Evolutionary conservation across 345 rosid species (phyloP).

Genomic region (Viola odorata): DNA sequence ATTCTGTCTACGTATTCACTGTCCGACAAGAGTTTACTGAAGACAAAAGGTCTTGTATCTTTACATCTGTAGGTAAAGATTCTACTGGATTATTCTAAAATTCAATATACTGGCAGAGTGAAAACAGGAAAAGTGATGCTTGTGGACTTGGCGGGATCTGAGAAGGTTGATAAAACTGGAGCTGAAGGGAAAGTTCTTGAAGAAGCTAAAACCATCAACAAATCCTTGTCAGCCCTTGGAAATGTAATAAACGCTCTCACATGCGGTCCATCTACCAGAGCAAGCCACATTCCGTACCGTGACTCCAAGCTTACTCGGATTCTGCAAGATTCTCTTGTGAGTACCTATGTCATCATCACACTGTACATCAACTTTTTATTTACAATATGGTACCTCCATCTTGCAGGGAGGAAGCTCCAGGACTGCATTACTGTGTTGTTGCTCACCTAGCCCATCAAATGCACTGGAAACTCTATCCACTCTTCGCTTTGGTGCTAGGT

Average conservation of each 20-base stretch:
- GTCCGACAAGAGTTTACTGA: constrained; percentile 46
- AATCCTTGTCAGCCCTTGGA: constrained; percentile 85
- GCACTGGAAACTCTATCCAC: constrained; percentile 78
- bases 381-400: constrained; percentile 12
- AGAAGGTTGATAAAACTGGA: constrained; percentile 92
- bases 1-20: constrained; percentile 57
- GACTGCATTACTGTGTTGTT: constrained; percentile 79
- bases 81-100: constrained; percentile 1
- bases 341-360: constrained; percentile 17
- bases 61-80: constrained; percentile 4
- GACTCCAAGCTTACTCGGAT: constrained; percentile 94
- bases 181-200: constrained; percentile 92
- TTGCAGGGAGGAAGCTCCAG: constrained; percentile 77
- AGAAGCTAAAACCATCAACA: constrained; percentile 90
- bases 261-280: constrained; percentile 54
- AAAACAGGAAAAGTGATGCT: constrained; percentile 69
- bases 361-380: not conserved
- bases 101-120: constrained; percentile 30
- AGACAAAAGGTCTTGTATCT: constrained; percentile 46
- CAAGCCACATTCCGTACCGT: constrained; percentile 69
- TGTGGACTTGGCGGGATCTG: constrained; percentile 91
- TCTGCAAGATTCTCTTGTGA: constrained; percentile 78
- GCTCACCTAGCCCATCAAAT: constrained; percentile 83
- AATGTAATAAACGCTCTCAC: constrained; percentile 86
- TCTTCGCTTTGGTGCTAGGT: constrained; percentile 91